Evolutionary conservation across 2,329 filamentous ascomycete genomes (phyloP).

Genomic region (Colletotrichum musicola): DNA sequence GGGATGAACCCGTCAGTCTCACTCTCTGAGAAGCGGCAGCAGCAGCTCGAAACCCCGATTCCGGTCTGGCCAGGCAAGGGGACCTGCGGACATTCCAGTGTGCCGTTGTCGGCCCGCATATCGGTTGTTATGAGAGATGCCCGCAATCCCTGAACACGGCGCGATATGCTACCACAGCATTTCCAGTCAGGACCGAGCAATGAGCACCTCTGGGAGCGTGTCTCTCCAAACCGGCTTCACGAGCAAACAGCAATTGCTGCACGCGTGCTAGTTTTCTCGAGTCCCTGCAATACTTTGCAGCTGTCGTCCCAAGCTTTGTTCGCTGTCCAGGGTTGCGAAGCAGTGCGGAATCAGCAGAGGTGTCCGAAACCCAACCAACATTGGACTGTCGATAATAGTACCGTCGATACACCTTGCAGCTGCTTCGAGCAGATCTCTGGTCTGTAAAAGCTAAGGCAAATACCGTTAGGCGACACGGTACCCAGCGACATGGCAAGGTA

Average conservation of each 20-base stretch:
- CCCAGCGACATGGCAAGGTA: too few species aligned
- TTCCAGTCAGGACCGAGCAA: neutral
- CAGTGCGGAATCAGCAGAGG: too few species aligned
- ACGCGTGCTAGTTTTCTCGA: neutral
- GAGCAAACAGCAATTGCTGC: neutral
- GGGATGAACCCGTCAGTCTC: constrained; percentile 25
- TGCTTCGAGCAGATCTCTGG: too few species aligned
- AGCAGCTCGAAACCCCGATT: neutral
- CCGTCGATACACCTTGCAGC: too few species aligned
- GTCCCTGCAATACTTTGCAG: neutral
- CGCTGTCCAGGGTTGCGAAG: too few species aligned
- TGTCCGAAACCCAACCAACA: neutral
- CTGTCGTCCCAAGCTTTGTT: constrained; percentile 1
- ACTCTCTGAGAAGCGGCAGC: neutral
- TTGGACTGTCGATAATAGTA: too few species aligned
- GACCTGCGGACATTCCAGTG: neutral
- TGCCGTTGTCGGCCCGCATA: neutral
- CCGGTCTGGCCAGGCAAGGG: neutral
- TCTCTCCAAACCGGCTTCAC: too few species aligned
- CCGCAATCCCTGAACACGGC: neutral
- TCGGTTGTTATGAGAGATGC: neutral
- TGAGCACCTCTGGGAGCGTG: too few species aligned
- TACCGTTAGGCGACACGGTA: too few species aligned
- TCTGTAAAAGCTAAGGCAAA: too few species aligned
- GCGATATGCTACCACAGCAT: neutral